phyloP scores from a whole-genome alignment of 495 filamentous ascomycete genomes.

The Rhypophila decipiens region DNA sequence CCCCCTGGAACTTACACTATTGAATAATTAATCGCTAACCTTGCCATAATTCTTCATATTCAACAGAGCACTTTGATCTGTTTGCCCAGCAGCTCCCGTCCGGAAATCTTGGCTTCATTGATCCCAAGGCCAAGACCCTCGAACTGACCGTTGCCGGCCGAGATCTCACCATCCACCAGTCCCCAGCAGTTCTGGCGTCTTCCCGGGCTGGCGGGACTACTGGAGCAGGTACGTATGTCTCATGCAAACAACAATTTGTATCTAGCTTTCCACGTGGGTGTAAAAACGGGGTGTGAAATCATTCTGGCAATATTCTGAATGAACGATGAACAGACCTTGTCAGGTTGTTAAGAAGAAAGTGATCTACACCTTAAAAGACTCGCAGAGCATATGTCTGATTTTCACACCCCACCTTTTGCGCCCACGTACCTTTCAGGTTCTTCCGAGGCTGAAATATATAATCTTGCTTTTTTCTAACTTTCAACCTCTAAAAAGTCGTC shows the following conservation, averaged over 20 bases:
- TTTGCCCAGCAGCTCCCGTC: conserved; percentile 72
- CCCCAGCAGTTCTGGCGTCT: conserved; percentile 72
- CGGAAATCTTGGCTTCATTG: conserved; percentile 77
- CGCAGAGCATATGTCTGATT: too few species aligned
- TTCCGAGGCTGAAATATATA: conserved; percentile 1
- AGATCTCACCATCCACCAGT: conserved; percentile 79
- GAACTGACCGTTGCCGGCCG: conserved; percentile 61
- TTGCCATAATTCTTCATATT: too few species aligned
- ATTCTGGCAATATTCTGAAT: too few species aligned
- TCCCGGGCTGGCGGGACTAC: conserved; percentile 79
- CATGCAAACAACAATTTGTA: neutral
- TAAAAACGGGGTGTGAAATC: too few species aligned
- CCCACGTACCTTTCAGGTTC: too few species aligned
- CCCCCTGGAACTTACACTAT: conserved; percentile 1
- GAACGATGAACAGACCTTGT: too few species aligned
- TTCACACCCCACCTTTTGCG: too few species aligned
- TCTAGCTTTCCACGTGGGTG: too few species aligned
- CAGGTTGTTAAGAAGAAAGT: too few species aligned
- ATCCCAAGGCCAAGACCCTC: conserved; percentile 57
- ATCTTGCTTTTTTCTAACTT: neutral
- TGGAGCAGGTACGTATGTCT: conserved; percentile 60
- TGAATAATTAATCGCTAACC: too few species aligned
- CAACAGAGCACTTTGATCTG: conserved; percentile 73
- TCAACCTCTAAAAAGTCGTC: conserved; percentile 46
- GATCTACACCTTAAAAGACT: too few species aligned